Base-by-base conservation (phyloP, 2,329 filamentous ascomycete genomes). In the Nigrospora osmanthi region DNA sequence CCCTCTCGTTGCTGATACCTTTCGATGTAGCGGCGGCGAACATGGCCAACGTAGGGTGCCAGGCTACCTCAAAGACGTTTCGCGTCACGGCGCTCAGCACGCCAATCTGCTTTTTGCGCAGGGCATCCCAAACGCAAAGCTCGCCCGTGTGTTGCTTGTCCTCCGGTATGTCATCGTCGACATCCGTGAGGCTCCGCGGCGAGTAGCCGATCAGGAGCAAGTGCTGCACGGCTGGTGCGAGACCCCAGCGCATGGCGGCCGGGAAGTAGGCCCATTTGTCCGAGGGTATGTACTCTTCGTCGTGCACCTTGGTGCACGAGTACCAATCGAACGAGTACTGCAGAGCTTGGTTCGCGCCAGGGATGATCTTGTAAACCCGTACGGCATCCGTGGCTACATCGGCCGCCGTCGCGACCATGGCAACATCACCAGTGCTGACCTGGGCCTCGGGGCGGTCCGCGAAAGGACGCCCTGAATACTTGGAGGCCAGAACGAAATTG, bases 31-130 rank as follows among this genome's bases (percentile, higher is more conserved):
- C 80, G 4, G 71, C 77, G 6, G 78, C 63, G 51, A 83, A 83
- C 17, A 67, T 65, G 3, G 66, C 61, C 38, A 74, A 64, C 0
- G 56, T 67, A 0, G 80, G 80, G 53, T 84, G 80, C 80, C 80
- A 84, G 0, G 71, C 64, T 2, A 83, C 75, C 53, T 84, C 80
- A 38, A 84, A 84, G 2, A 83, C 76, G 46, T 84, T 83, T 38
- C 78, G 71, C 1, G 70, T 72, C 1, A 71, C 72, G 2, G 70
- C 73, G 3, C 73, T 72, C 16, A 68, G 61, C 4, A 83, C 67
- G 5, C 64, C 66, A 38, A 80, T 62, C 38, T 68, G 64, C 11
- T 64, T 57, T 11, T 66, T 65, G 2, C 62, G 64, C 0, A 58
- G 44, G 0, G 73, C 71, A 54, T 84, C 69, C 77, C 78, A 83